These are phyloP conservation scores for Komagataella ulmi DNA, from an alignment of 805 yeast genomes.

Conservation along the genomic window DNA sequence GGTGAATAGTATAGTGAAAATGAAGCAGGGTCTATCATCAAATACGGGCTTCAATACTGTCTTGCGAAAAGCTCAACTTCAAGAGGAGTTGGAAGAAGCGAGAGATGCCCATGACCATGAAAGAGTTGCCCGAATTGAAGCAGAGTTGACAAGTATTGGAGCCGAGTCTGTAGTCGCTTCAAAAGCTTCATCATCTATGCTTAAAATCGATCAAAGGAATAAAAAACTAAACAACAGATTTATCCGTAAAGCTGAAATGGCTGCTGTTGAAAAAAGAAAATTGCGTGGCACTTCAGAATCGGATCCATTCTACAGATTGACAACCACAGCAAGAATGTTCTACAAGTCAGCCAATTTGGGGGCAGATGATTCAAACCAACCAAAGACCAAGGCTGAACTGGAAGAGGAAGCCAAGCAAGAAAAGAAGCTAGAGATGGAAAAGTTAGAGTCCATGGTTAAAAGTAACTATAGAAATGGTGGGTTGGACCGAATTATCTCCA, in stretches of 20 bases:
- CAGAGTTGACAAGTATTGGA: slow-evolving; percentile 27
- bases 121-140: slow-evolving; percentile 30
- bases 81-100: slow-evolving; percentile 69
- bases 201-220: slow-evolving; percentile 74
- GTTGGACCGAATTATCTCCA: slow-evolving; percentile 16
- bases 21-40: slow-evolving; percentile 40
- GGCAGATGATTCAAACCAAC: slow-evolving; percentile 30
- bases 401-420: slow-evolving; percentile 23
- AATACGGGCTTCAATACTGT: slow-evolving; percentile 47
- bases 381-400: not conserved
- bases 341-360: slow-evolving; percentile 29
- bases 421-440: slow-evolving; percentile 12
- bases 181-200: slow-evolving; percentile 34
- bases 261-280: slow-evolving; percentile 42
- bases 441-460: slow-evolving; percentile 12
- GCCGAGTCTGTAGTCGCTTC: slow-evolving; percentile 5
- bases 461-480: slow-evolving; percentile 16
- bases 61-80: slow-evolving; percentile 53
- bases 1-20: slow-evolving; percentile 65
- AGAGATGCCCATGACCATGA: slow-evolving; percentile 37
- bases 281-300: slow-evolving; percentile 23
- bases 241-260: slow-evolving; percentile 68
- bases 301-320: slow-evolving; percentile 84
- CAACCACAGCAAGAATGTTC: slow-evolving; percentile 77
- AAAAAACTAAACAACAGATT: slow-evolving; percentile 66